Evolutionary conservation across 768 basidiomycete species (phyloP).

Genomic region (Nidula microcarpa): DNA sequence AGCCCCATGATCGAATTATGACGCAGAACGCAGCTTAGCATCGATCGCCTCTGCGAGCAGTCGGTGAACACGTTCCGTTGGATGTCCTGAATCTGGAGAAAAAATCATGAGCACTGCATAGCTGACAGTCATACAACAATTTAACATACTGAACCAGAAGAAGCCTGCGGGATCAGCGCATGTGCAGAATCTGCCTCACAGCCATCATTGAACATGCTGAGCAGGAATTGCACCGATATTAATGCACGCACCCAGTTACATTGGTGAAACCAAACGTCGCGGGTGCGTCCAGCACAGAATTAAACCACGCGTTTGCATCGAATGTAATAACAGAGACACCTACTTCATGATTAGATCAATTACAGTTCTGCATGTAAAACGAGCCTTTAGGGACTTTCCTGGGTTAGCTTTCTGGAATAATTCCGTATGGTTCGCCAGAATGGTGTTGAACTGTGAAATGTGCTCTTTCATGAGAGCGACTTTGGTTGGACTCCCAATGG

Average conservation of each 20-base stretch:
- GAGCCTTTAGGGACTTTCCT: constrained; percentile 10
- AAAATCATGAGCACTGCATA: neutral
- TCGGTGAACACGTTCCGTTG: constrained; percentile 44
- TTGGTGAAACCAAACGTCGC: constrained; percentile 41
- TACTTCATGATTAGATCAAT: constrained; percentile 4
- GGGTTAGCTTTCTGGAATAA: constrained; percentile 33
- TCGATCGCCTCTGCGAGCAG: constrained; percentile 42
- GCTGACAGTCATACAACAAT: too few species aligned
- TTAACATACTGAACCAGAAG: constrained; percentile 51
- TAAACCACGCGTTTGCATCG: constrained; percentile 50
- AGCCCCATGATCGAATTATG: neutral
- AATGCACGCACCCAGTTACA: constrained; percentile 36
- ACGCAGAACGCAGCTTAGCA: constrained; percentile 19
- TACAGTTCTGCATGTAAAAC: neutral
- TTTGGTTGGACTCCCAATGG: constrained; percentile 28
- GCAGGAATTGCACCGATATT: neutral
- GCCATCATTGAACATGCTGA: neutral
- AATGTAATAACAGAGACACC: constrained; percentile 41
- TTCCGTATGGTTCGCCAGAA: constrained; percentile 29
- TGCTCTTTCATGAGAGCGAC: constrained; percentile 31
- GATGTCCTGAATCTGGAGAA: constrained; percentile 42
- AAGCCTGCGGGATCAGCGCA: constrained; percentile 39
- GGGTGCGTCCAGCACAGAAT: constrained; percentile 37
- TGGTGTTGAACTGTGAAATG: constrained; percentile 37
- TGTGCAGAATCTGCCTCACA: constrained; percentile 39